Evolutionary conservation across 2,329 filamentous ascomycete species (phyloP).

Genomic region (Penicillium sp.): DNA sequence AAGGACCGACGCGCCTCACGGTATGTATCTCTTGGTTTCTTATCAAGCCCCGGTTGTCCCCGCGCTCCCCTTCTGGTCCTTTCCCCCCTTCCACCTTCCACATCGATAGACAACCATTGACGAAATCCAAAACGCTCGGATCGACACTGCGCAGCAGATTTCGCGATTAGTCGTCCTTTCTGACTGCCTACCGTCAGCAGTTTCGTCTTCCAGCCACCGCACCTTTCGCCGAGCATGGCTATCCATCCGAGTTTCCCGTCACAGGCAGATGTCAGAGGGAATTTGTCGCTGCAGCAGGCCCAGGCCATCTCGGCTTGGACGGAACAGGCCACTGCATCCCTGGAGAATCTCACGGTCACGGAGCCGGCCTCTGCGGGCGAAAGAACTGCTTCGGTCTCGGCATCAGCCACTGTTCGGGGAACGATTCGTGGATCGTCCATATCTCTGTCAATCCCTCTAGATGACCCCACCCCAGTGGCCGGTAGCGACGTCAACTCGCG

Average conservation of each 20-base stretch:
- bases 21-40: conserved; percentile 20
- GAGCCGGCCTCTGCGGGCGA: conserved; percentile 28
- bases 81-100: neutral
- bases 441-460: conserved; percentile 76
- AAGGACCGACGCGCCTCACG: conserved; percentile 4
- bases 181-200: neutral
- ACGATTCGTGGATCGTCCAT: conserved; percentile 59
- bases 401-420: conserved; percentile 59
- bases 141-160: neutral
- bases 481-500: conserved; percentile 38
- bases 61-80: neutral
- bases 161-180: neutral
- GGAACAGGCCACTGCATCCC: conserved; percentile 47
- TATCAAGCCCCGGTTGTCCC: conserved; percentile 17
- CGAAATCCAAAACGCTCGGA: neutral
- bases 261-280: conserved; percentile 29
- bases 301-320: conserved; percentile 73
- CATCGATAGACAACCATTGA: neutral
- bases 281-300: conserved; percentile 44
- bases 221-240: conserved; percentile 38
- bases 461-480: conserved; percentile 54
- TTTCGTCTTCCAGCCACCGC: neutral
- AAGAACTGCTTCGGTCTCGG: conserved; percentile 52
- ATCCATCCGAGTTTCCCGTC: conserved; percentile 46
- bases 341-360: conserved; percentile 41